Conservation (phyloP, 139 green algal genomes). For the Micromonas commoda region DNA sequence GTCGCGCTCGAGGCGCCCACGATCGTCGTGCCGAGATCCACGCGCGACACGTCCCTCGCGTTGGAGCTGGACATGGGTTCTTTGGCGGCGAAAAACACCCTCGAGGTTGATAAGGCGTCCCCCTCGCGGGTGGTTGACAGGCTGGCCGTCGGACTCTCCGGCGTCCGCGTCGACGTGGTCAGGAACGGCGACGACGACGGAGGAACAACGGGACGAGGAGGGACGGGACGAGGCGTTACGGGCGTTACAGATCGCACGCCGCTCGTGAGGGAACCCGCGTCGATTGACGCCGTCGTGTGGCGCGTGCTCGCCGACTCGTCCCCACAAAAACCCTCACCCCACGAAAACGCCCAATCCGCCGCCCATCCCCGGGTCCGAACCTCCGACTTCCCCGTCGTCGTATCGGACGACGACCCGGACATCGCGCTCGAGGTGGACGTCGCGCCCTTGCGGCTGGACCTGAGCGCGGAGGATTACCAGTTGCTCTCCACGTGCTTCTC, state of each 20-base stretch:
- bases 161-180: background rate
- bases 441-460: background rate
- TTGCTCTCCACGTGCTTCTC: background rate
- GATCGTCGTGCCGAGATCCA: background rate
- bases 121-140: background rate
- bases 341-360: no score
- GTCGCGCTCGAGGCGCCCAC: background rate
- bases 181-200: no score
- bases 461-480: background rate
- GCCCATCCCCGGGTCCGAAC: no score
- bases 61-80: background rate
- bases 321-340: no score
- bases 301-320: background rate
- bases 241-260: background rate
- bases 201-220: no score
- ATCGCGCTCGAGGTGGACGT: background rate
- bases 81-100: background rate
- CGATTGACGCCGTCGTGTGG: background rate
- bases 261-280: background rate
- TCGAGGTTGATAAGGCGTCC: background rate
- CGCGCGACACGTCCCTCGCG: background rate
- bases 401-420: background rate
- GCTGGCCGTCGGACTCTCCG: background rate
- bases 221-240: no score
- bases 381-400: no score